These are phyloP conservation scores for Coleophoma eucalyptorum DNA, from an alignment of 2,329 filamentous ascomycete species.

Conservation along the genomic window DNA sequence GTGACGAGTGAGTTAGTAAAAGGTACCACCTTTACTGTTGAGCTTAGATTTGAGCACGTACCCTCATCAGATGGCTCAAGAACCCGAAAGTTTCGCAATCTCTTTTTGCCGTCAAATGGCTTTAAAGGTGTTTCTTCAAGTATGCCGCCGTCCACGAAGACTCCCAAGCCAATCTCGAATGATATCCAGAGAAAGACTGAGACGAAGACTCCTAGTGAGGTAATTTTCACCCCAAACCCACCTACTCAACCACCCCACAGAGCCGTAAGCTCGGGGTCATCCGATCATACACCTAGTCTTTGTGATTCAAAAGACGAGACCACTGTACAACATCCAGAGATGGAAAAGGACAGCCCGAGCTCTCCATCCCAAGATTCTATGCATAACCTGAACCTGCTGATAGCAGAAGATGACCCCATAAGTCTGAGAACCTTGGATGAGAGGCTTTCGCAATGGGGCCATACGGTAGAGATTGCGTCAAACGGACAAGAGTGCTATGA, in stretches of 20 bases:
- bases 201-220: not conserved
- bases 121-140: not conserved
- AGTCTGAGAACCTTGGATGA: slow-evolving; percentile 77
- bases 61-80: not conserved
- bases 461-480: slow-evolving; percentile 66
- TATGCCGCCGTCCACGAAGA: not conserved
- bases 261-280: no score
- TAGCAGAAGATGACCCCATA: slow-evolving; percentile 79
- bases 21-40: slow-evolving; percentile 19
- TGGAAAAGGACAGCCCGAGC: slow-evolving; percentile 61
- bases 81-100: not conserved
- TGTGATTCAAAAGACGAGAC: not conserved
- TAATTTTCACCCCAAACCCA: not conserved
- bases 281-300: not conserved
- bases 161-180: not conserved
- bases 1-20: slow-evolving; percentile 17
- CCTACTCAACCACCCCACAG: not conserved
- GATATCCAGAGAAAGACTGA: not conserved
- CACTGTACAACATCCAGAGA: slow-evolving; percentile 20
- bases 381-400: slow-evolving; percentile 45
- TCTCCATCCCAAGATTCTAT: slow-evolving; percentile 53
- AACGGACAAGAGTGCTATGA: slow-evolving; percentile 77
- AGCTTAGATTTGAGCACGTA: slow-evolving; percentile 17
- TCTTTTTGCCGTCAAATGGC: not conserved
- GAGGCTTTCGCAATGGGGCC: slow-evolving; percentile 69